A percentile compares a stretch with the other conserved stretches of the same genome.
phyloP scores from a whole-genome alignment of 2,329 filamentous ascomycete species.

The Lasiodiplodia citricola region DNA sequence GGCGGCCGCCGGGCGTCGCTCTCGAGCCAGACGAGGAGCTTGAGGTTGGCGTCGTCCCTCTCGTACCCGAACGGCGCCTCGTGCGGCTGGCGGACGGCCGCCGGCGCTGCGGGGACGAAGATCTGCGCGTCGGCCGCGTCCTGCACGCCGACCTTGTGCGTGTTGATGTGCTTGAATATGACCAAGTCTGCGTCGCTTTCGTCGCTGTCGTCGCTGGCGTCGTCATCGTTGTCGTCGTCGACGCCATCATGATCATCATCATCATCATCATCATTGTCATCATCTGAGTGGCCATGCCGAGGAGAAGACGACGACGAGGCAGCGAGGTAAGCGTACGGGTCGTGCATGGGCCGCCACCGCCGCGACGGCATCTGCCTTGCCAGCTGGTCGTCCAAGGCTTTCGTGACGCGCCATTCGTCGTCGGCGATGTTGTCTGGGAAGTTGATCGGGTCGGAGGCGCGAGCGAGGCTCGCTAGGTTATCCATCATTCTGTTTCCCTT shows the following conservation, averaged over 20 bases:
- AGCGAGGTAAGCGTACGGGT: not conserved
- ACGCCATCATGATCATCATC: not conserved
- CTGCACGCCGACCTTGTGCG: not conserved
- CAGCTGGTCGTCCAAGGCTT: not conserved
- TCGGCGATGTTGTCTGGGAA: not conserved
- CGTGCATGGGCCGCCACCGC: not conserved
- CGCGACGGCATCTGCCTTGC: not conserved
- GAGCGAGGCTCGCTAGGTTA: not conserved
- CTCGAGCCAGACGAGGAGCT: not conserved
- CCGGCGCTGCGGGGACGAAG: not conserved
- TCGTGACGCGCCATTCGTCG: not conserved
- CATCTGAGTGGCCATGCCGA: not conserved
- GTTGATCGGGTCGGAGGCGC: not conserved
- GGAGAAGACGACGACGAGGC: not conserved
- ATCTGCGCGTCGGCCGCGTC: not conserved
- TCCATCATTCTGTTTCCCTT: not conserved
- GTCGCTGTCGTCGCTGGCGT: too few species aligned
- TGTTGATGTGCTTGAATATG: not conserved
- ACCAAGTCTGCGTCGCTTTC: not conserved
- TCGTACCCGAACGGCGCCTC: not conserved
- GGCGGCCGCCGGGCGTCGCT: not conserved
- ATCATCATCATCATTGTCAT: not conserved
- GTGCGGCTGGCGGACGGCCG: not conserved
- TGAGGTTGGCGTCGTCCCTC: not conserved
- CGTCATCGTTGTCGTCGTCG: not conserved